phyloP scores from a whole-genome alignment of 75 land plant species.

The Selaginella tamariscina region DNA sequence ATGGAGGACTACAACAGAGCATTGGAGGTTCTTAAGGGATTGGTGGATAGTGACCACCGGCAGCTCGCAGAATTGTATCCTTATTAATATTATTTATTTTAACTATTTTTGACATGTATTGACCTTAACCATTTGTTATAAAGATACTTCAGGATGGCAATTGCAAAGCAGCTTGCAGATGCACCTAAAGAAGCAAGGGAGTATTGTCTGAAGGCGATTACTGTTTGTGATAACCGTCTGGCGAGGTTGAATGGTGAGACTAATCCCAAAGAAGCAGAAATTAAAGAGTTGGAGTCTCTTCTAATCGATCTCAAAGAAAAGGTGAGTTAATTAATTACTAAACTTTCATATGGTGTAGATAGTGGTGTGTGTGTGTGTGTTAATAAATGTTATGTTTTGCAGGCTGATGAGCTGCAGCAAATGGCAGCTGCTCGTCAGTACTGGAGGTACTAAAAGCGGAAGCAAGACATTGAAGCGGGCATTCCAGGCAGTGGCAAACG shows the following conservation, averaged over 20 bases:
- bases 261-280: constrained; percentile 16
- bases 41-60: constrained; percentile 72
- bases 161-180: constrained; percentile 63
- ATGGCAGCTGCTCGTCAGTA: constrained; percentile 42
- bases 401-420: constrained; percentile 54
- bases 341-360: background rate
- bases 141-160: constrained; percentile 76
- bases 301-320: constrained; percentile 66
- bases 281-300: constrained; percentile 48
- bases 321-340: constrained; percentile 30
- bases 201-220: constrained; percentile 64
- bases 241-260: constrained; percentile 43
- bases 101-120: background rate
- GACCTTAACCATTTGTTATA: constrained; percentile 14
- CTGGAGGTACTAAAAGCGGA: constrained; percentile 45
- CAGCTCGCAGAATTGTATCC: constrained; percentile 79
- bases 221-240: constrained; percentile 61
- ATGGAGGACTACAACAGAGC: constrained; percentile 70
- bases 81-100: background rate
- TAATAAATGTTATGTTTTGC: background rate
- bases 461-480: constrained; percentile 27
- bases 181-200: constrained; percentile 62
- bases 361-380: background rate
- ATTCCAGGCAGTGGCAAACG: constrained; percentile 16
- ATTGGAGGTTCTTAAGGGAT: constrained; percentile 49